These are phyloP conservation scores for Macrophomina phaseolina DNA, from an alignment of 2,329 filamentous ascomycete species.

Conservation along the genomic window DNA sequence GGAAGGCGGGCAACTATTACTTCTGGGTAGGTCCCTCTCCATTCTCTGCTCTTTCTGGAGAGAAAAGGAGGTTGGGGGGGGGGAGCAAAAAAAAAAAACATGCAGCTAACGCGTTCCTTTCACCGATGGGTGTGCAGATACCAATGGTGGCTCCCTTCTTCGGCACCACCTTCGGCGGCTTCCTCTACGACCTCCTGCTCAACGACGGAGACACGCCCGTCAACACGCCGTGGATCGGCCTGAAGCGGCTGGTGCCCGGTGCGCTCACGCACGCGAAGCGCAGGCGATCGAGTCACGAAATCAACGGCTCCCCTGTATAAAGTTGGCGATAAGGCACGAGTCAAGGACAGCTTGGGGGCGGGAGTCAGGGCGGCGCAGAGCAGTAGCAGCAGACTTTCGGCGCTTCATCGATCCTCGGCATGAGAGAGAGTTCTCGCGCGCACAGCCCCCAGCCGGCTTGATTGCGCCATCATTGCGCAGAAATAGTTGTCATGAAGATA, in stretches of 20 bases:
- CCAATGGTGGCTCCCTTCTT: slow-evolving; percentile 71
- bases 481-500: neutral
- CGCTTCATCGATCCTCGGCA: too few relatives aligned
- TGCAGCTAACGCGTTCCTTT: too few relatives aligned
- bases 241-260: slow-evolving; percentile 42
- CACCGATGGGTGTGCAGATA: slow-evolving; percentile 40
- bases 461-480: neutral
- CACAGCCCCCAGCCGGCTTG: neutral
- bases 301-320: neutral
- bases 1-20: slow-evolving; percentile 68
- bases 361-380: too few relatives aligned
- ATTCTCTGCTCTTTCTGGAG: slow-evolving; percentile 17
- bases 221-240: slow-evolving; percentile 65
- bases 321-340: too few relatives aligned
- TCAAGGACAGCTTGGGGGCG: too few relatives aligned
- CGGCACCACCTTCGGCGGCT: slow-evolving; percentile 67
- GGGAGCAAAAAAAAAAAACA: too few relatives aligned
- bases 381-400: too few relatives aligned
- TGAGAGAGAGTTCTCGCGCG: neutral
- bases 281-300: neutral
- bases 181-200: slow-evolving; percentile 70
- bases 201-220: slow-evolving; percentile 67
- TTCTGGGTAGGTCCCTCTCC: slow-evolving; percentile 57
- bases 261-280: neutral
- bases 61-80: too few relatives aligned